These are phyloP conservation scores for Penicillium aurantiogriseum DNA, from an alignment of 2,329 filamentous ascomycete genomes.

Conservation along the genomic window DNA sequence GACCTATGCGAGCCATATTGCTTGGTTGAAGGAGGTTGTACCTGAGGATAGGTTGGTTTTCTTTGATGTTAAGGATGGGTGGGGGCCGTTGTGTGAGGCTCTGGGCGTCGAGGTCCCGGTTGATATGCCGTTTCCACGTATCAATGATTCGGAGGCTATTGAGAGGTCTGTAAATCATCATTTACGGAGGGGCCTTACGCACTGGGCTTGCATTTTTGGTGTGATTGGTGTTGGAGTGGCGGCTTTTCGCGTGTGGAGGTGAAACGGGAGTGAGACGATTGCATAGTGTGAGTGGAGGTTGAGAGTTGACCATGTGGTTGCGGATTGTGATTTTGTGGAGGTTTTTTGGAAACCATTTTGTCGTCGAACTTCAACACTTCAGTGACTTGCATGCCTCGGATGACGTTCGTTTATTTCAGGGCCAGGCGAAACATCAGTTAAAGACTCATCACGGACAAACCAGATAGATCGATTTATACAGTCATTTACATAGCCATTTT, in stretches of 20 bases:
- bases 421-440: background rate
- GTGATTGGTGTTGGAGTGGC: constrained; percentile 16
- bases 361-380: background rate
- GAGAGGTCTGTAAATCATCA: constrained; percentile 19
- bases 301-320: background rate
- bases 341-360: background rate
- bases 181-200: constrained; percentile 28
- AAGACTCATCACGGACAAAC: background rate
- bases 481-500: background rate
- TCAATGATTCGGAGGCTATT: constrained; percentile 35
- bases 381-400: background rate
- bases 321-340: background rate
- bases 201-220: constrained; percentile 29
- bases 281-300: background rate
- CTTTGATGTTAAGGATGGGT: constrained; percentile 44
- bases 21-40: constrained; percentile 27
- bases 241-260: constrained; percentile 1
- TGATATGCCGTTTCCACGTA: constrained; percentile 38
- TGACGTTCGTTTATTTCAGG: background rate
- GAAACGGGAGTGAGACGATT: background rate
- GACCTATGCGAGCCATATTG: constrained; percentile 24
- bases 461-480: background rate
- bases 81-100: constrained; percentile 48
- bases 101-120: constrained; percentile 40
- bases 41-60: constrained; percentile 37